Evolutionary conservation across 2,329 filamentous ascomycete species (phyloP), one percentile per base, ranked within the genome.

Genomic region (Apiospora phragmitis): DNA sequence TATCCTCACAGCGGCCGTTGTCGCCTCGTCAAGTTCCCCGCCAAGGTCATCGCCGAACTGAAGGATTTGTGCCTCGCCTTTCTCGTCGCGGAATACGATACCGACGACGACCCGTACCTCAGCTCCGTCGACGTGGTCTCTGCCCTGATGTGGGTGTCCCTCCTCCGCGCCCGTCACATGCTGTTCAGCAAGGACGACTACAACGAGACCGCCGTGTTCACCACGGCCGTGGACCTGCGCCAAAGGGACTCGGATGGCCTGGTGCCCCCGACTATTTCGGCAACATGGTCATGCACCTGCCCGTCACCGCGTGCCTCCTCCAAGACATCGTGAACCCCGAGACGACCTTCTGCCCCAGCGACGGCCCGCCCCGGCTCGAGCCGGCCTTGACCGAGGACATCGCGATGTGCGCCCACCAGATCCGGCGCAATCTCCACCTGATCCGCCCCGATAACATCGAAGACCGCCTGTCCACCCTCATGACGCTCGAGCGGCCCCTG

Each of bases 211-310:
- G 32, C 51, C 0, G 7, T 51, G 1, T 69, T 68, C 21, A 69
- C 66, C 21, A 69, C 67, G 12, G 38, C 55, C 29, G 42, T 66
- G 42, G 47, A 69, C 16, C n/a, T 43, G 24, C 35, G 59, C 16
- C n/a, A 14, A 9, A 32, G 35, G 3, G 59, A 62, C 32, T 29
- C 21, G 4, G 35, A 65, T 21, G 41, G 21, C 4, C 16, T 62
- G 32, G 29, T 62, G 4, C 32, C 55, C 55, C 29, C 1, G 29
- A 62, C 32, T 62, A 62, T 32, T 71, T 74, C 35, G 73, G 73
- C 35, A 73, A 72, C 59, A 69, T 72, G 51, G 51, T 26, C n/a
- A 69, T 18, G 32, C 5, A 38, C 35, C 55, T 45, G 12, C 26
- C 65, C 32, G 32, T n/a, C 5, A 11, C n/a, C 32, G 2, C n/a